Evolutionary conservation across 345 rosid genomes (phyloP), one percentile per base, ranked within the genome.

Genomic region (Carallia brachiata): DNA sequence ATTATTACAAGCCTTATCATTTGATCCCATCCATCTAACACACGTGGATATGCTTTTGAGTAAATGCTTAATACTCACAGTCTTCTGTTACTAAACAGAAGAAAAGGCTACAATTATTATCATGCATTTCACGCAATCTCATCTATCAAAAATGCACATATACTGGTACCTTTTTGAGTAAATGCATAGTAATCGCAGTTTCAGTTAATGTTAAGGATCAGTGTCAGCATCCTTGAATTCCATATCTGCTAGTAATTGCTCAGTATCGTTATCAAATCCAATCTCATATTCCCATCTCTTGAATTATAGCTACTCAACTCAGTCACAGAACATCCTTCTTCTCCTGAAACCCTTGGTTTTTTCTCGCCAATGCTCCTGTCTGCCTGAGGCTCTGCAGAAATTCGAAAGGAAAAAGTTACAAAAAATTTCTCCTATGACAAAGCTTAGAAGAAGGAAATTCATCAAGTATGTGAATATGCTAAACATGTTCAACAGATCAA

Each of bases 281-380:
- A 89, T 73, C 82, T 95, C 99, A 85, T 92, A 92, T 77, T 95
- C 99, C 79, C 84, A 84, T 82, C 99, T 87, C 87, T 92, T 92
- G 69, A 84, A 78, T 95, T 95, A 79, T 87, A 95, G 76, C 98
- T 96, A 78, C 93, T 85, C 70, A 87, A 73, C 79, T 90, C 97
- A 32, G 89, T 80, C 81, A 86, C 62, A 66, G 88, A 84, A 64
- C 90, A 96, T 55, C 84, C 89, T 70, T 92, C 89, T 48, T 89
- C 92, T 68, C 87, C 88, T 23, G 86, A 77, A 71, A 76, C 72
- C 77, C 96, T 85, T 13, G 77, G 97, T 65, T 91, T 90, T 83
- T 95, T 95, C 85, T 84, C 99, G 69, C 97, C 92, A 39, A 86
- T 84, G 73, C 97, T 90, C 81, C 97, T 85, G 81, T 88, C 96